Conservation (phyloP, 1,139 yeast genomes). For the Candida mesenterica region DNA sequence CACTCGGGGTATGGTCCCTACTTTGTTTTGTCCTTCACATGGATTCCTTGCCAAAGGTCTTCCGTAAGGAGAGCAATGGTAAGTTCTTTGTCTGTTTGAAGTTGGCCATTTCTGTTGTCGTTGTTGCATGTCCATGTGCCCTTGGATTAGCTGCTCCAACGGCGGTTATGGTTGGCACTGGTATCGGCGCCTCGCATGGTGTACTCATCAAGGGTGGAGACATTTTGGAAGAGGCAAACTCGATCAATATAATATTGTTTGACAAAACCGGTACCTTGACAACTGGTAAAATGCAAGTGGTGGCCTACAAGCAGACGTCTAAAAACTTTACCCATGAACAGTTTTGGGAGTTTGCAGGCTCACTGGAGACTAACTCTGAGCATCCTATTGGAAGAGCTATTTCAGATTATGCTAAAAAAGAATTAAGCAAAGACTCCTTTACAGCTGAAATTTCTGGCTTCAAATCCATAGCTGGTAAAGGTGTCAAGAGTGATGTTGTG, state of each 20-base stretch:
- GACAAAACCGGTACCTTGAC: slow-evolving; percentile 98
- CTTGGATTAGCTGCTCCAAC: slow-evolving; percentile 97
- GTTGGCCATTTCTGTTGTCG: slow-evolving; percentile 88
- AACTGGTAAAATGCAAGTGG: slow-evolving; percentile 71
- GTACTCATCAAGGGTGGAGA: slow-evolving; percentile 93
- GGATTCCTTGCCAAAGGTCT: slow-evolving; percentile 49
- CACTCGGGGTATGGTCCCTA: slow-evolving; percentile 69
- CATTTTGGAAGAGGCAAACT: slow-evolving; percentile 70
- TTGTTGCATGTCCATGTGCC: slow-evolving; percentile 98
- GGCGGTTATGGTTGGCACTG: slow-evolving; percentile 98
- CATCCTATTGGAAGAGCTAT: slow-evolving; percentile 88
- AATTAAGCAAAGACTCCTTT: slow-evolving; percentile 34
- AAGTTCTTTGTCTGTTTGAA: slow-evolving; percentile 68
- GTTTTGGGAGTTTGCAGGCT: slow-evolving; percentile 63
- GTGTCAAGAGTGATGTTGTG: slow-evolving; percentile 54
- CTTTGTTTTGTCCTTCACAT: slow-evolving; percentile 33
- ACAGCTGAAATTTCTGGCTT: slow-evolving; percentile 36
- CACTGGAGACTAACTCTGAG: slow-evolving; percentile 70
- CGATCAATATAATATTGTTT: slow-evolving; percentile 68
- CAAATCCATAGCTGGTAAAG: slow-evolving; percentile 65
- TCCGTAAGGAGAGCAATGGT: slow-evolving; percentile 54
- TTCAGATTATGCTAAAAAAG: slow-evolving; percentile 27
- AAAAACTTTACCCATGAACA: slow-evolving; percentile 12
- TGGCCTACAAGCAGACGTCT: slow-evolving; percentile 19
- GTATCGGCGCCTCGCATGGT: slow-evolving; percentile 89